These are phyloP conservation scores for Aspergillus nomiae DNA, from an alignment of 2,329 filamentous ascomycete genomes.

Conservation along the genomic window DNA sequence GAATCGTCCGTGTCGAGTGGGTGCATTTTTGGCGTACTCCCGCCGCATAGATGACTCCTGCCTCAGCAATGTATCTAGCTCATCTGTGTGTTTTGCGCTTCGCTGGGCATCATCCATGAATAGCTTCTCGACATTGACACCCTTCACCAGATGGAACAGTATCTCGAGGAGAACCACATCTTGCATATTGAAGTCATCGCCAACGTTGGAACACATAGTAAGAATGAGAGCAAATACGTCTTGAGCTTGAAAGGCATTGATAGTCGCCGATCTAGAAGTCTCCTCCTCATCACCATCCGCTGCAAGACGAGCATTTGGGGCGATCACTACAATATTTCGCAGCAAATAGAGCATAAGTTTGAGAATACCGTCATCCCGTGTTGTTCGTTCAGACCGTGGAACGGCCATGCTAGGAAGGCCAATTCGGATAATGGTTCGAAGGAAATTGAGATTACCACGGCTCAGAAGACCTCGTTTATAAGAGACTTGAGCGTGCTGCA, in stretches of 20 bases:
- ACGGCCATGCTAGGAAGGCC: slow-evolving; percentile 85
- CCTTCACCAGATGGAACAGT: slow-evolving; percentile 89
- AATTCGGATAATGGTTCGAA: slow-evolving; percentile 78
- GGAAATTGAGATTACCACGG: slow-evolving; percentile 73
- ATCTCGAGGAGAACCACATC: slow-evolving; percentile 90
- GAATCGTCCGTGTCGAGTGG: slow-evolving; percentile 88
- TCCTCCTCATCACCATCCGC: slow-evolving; percentile 88
- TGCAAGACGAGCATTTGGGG: slow-evolving; percentile 69
- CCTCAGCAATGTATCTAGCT: slow-evolving; percentile 72
- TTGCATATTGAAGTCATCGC: slow-evolving; percentile 87
- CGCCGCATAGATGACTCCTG: slow-evolving; percentile 84
- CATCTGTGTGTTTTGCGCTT: slow-evolving; percentile 67
- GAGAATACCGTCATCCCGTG: slow-evolving; percentile 87
- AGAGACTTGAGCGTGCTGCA: slow-evolving; percentile 81
- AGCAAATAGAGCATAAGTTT: slow-evolving; percentile 87
- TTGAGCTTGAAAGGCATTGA: slow-evolving; percentile 86
- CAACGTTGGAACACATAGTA: slow-evolving; percentile 88
- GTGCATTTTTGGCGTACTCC: slow-evolving; percentile 73
- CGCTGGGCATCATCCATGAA: slow-evolving; percentile 81
- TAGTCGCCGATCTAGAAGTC: slow-evolving; percentile 81
- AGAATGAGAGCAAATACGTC: slow-evolving; percentile 85
- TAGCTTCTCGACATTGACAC: slow-evolving; percentile 78
- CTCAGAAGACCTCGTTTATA: slow-evolving; percentile 91
- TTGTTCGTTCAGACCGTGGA: slow-evolving; percentile 71
- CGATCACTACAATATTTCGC: slow-evolving; percentile 84